These are phyloP conservation scores for Trypanosoma congolense DNA, from an alignment of 208 protist species.

Conservation along the genomic window DNA sequence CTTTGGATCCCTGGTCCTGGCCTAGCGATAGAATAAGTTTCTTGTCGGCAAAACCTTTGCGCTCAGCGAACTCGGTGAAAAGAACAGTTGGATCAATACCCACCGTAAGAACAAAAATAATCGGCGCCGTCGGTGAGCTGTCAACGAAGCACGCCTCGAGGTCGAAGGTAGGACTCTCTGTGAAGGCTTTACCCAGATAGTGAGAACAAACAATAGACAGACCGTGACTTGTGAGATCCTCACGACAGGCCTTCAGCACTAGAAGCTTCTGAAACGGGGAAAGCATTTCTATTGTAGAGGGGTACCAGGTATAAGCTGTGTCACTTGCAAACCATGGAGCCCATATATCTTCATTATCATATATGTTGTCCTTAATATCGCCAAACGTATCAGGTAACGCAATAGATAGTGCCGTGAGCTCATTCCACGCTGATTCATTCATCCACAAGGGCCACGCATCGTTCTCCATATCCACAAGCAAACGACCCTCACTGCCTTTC, in stretches of 20 bases:
- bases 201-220: conserved; percentile 69
- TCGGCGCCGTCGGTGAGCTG: conserved; percentile 81
- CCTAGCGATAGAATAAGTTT: conserved; percentile 92
- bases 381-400: conserved; percentile 76
- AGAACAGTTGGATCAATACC: conserved; percentile 92
- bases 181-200: conserved; percentile 86
- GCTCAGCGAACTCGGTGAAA: conserved; percentile 91
- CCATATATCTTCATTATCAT: conserved; percentile 74
- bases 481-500: conserved; percentile 77
- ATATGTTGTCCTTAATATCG: conserved; percentile 84
- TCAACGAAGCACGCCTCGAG: conserved; percentile 89
- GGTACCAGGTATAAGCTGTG: conserved; percentile 81
- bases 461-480: conserved; percentile 57
- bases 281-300: conserved; percentile 34
- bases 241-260: conserved; percentile 81
- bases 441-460: conserved; percentile 89
- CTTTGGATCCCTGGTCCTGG: conserved; percentile 93
- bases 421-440: conserved; percentile 84
- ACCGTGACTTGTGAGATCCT: conserved; percentile 90
- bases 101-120: conserved; percentile 94
- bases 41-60: conserved; percentile 85
- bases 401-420: conserved; percentile 80
- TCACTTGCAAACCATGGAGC: conserved; percentile 79
- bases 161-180: conserved; percentile 88
- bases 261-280: conserved; percentile 85